Percentiles rank a stretch among this genome's conserved stretches.
These are phyloP conservation scores for Geotrichum fermentans DNA, from an alignment of 1,139 yeast species.

Conservation along the genomic window DNA sequence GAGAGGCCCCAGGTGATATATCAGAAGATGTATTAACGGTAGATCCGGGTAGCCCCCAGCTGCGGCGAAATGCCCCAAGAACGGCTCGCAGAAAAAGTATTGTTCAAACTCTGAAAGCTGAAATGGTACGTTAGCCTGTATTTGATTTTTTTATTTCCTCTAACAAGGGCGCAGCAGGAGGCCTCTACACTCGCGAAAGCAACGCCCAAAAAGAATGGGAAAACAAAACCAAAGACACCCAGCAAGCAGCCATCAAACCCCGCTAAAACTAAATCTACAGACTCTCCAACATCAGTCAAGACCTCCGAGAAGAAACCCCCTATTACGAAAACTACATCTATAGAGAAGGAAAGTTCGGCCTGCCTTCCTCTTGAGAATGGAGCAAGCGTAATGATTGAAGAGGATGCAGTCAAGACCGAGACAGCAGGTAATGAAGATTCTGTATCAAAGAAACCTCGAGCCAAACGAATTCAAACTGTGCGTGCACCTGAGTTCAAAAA, in stretches of 20 bases:
- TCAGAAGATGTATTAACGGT: not conserved
- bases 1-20: not conserved
- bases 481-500: conserved; percentile 29
- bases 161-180: conserved; percentile 1
- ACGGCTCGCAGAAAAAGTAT: conserved; percentile 11
- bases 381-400: too few species aligned
- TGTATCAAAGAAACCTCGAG: not conserved
- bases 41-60: not conserved
- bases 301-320: not conserved
- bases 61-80: conserved; percentile 12
- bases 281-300: not conserved
- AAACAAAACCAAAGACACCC: conserved; percentile 5
- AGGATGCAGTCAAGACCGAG: not conserved
- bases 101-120: conserved; percentile 8
- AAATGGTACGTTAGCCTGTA: conserved; percentile 8
- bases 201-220: conserved; percentile 4
- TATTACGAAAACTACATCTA: too few species aligned
- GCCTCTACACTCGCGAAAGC: conserved; percentile 5
- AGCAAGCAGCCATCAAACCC: not conserved
- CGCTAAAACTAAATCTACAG: not conserved
- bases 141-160: not conserved
- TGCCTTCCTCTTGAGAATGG: too few species aligned
- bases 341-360: too few species aligned
- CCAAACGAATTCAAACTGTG: conserved; percentile 17
- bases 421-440: not conserved